Conservation (phyloP, 1,284 basidiomycete genomes). For the Irpex sp. region DNA sequence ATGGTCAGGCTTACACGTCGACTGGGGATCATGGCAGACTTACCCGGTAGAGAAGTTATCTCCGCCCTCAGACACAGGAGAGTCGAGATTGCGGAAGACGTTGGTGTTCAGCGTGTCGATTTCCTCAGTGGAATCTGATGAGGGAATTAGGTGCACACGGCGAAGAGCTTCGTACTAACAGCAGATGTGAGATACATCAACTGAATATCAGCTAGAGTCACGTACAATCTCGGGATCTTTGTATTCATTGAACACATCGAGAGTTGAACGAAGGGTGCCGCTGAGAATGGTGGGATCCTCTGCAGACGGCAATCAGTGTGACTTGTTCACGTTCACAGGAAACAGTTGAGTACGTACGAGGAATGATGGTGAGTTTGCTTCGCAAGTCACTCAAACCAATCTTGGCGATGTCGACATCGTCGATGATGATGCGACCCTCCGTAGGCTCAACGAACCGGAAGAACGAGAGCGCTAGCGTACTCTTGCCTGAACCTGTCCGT, state of each 20-base stretch:
- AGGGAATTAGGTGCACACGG: conserved; percentile 82
- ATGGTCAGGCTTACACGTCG: not conserved
- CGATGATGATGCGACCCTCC: conserved; percentile 79
- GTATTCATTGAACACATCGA: conserved; percentile 92
- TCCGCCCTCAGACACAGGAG: conserved; percentile 83
- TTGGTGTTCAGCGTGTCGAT: conserved; percentile 68
- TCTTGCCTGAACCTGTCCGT: conserved; percentile 87
- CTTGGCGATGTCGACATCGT: conserved; percentile 82
- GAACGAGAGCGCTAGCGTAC: conserved; percentile 88
- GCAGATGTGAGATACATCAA: not conserved
- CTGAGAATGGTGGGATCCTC: conserved; percentile 91
- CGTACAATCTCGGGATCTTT: conserved; percentile 80
- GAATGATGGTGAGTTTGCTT: conserved; percentile 86
- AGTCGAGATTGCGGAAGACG: conserved; percentile 85
- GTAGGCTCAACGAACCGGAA: conserved; percentile 94
- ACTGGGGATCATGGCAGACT: conserved; percentile 17
- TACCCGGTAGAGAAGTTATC: conserved; percentile 92
- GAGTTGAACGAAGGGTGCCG: conserved; percentile 79
- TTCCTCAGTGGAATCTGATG: conserved; percentile 48
- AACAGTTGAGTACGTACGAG: conserved; percentile 53
- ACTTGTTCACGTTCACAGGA: no score
- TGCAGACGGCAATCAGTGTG: conserved; percentile 25
- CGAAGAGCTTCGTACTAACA: conserved; percentile 80
- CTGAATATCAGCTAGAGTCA: conserved; percentile 8
- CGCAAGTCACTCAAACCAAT: conserved; percentile 90